Conservation (phyloP, 1,139 yeast genomes). For the Sugiyamaella sp. region DNA sequence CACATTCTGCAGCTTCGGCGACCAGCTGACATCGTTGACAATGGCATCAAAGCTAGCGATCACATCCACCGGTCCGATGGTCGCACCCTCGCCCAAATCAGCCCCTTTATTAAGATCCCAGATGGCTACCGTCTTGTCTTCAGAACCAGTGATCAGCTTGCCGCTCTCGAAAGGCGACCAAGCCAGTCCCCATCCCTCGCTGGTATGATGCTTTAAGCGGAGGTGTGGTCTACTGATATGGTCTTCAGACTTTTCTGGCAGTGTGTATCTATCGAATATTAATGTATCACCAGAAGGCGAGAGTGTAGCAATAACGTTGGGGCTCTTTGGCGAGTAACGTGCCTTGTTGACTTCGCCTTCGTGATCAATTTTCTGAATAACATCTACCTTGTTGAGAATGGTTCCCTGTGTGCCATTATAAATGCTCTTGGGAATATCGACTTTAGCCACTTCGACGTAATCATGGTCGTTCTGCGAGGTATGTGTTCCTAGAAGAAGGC, state of each 20-base stretch:
- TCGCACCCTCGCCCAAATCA: slow-evolving; percentile 20
- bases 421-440: slow-evolving; percentile 62
- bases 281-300: slow-evolving; percentile 74
- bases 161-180: slow-evolving; percentile 51
- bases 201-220: slow-evolving; percentile 58
- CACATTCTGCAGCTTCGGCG: slow-evolving; percentile 48
- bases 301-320: slow-evolving; percentile 71
- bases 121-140: slow-evolving; percentile 66
- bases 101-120: slow-evolving; percentile 53
- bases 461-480: slow-evolving; percentile 79
- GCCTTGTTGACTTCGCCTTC: slow-evolving; percentile 66
- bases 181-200: slow-evolving; percentile 72
- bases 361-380: slow-evolving; percentile 56
- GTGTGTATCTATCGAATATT: slow-evolving; percentile 56
- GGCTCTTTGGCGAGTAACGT: slow-evolving; percentile 74
- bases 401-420: slow-evolving; percentile 28
- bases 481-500: slow-evolving; percentile 75
- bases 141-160: slow-evolving; percentile 64
- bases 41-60: slow-evolving; percentile 37
- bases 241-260: slow-evolving; percentile 32
- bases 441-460: slow-evolving; percentile 72
- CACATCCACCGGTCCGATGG: slow-evolving; percentile 30
- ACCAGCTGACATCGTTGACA: slow-evolving; percentile 52
- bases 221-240: slow-evolving; percentile 25
- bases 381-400: slow-evolving; percentile 48